Base-by-base conservation (phyloP, 78 protist genomes). In the Dictyostelium firmibasis region DNA sequence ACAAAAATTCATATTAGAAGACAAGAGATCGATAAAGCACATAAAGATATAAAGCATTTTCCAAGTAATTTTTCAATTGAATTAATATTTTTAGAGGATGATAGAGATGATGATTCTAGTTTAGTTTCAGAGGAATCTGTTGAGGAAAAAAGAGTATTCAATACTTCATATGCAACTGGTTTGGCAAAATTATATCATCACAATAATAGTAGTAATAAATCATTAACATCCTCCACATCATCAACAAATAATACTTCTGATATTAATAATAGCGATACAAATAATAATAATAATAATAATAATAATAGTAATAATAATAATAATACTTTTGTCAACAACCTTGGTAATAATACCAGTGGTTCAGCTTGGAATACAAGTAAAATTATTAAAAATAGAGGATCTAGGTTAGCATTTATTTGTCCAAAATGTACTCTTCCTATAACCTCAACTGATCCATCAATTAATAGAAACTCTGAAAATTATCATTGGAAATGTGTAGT, bases 11-110 rank as follows among this genome's bases (percentile, higher is more conserved):
- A 43, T 11, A 78, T 95, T n/a, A 11, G 76, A 41, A 87, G 94
- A 78, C 31, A 70, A 16, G 98, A 94, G 50, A 72, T 97, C 35
- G 98, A 97, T 81, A 97, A 97, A 84, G 93, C 95, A 60, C 85
- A 92, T 84, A 95, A 95, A 75, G 98, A 97, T 91, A 44, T 81
- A 43, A 94, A 93, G 35, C 94, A 89, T 81, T 89, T 89, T n/a
- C 94, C 47, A 31, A 47, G 36, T 25, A 89, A 81, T 35, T 89
- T 89, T 33, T 47, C 83, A 23, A 89, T 89, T n/a, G 94, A 89
- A 81, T 44, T 89, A 70, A 44, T 64, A 16, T 89, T 89, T 89
- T 14, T 57, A 18, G 94, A 89, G 5, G 87, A 89, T 44, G 60
- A 23, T 29, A 89, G 27, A 11, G 50, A 44, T 20, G 81, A 77